A percentile compares a stretch with the other conserved stretches of the same genome.
Conservation (phyloP, 495 filamentous ascomycete genomes). For the Poronia punctata region DNA sequence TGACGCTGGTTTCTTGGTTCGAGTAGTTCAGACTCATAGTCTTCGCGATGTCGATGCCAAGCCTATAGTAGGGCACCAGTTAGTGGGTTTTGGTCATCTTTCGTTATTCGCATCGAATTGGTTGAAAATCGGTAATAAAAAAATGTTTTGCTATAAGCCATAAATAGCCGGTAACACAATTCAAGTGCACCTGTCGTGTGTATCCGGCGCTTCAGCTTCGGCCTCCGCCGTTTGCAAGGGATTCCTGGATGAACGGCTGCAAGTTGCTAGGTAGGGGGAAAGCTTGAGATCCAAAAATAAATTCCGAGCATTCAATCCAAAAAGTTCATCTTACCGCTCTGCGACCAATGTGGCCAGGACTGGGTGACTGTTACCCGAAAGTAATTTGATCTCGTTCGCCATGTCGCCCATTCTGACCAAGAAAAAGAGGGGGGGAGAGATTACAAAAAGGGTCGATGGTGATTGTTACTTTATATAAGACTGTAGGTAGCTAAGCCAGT, state of each 20-base stretch:
- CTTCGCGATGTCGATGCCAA: constrained; percentile 90
- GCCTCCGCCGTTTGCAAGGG: too few relatives aligned
- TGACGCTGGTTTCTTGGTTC: constrained; percentile 95
- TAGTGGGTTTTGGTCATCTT: constrained; percentile 10
- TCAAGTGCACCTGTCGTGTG: too few relatives aligned
- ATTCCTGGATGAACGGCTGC: too few relatives aligned
- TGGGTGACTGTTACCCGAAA: constrained; percentile 94
- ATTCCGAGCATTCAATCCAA: too few relatives aligned
- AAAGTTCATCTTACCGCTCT: constrained; percentile 69
- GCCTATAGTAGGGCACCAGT: constrained; percentile 41
- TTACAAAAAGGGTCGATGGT: neutral
- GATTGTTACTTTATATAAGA: constrained; percentile 5
- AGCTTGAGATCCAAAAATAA: neutral
- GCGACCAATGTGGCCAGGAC: constrained; percentile 83
- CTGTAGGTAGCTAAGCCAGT: constrained; percentile 1
- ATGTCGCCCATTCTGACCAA: constrained; percentile 35
- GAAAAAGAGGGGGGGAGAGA: constrained; percentile 6
- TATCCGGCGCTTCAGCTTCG: too few relatives aligned
- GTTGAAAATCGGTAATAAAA: neutral
- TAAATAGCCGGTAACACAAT: constrained; percentile 2
- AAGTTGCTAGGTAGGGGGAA: neutral
- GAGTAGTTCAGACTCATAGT: constrained; percentile 94
- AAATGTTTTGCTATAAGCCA: neutral
- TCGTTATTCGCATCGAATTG: constrained; percentile 1
- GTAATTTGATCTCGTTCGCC: constrained; percentile 88